Conservation (phyloP, 179 eudicot genomes). For the Dionaea muscipula region DNA sequence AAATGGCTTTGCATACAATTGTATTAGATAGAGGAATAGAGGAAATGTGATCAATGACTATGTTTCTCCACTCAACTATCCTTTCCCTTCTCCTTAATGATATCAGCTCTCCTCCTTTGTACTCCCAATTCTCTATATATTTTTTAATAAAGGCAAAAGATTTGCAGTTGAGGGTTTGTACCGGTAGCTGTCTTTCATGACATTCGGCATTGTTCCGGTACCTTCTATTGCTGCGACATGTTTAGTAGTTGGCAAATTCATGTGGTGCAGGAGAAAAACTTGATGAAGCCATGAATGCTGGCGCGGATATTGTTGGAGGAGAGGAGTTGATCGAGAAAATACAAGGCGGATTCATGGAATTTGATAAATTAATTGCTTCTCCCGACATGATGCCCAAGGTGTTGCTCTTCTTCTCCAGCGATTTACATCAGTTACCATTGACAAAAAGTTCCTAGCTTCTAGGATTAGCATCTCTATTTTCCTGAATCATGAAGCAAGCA, state of each 20-base stretch:
- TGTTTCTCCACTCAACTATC: too few species aligned
- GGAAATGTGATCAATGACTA: too few species aligned
- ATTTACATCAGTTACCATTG: background rate
- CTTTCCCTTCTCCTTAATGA: too few species aligned
- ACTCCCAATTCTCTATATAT: too few species aligned
- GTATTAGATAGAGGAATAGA: too few species aligned
- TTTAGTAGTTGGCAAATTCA: background rate
- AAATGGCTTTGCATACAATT: too few species aligned
- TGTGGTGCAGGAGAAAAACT: constrained; percentile 70
- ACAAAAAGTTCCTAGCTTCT: background rate
- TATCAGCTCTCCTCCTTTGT: too few species aligned
- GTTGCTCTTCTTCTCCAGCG: constrained; percentile 7
- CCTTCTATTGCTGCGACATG: background rate
- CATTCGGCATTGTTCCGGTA: background rate
- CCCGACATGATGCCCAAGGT: constrained; percentile 99
- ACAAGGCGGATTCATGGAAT: constrained; percentile 91
- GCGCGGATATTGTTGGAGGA: constrained; percentile 95
- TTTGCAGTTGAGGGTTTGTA: too few species aligned
- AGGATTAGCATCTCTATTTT: background rate
- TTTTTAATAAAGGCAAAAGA: too few species aligned
- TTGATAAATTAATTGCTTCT: constrained; percentile 89
- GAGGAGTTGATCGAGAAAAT: constrained; percentile 85
- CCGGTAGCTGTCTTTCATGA: background rate
- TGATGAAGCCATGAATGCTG: constrained; percentile 93
- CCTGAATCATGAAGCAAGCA: background rate